phyloP scores from a whole-genome alignment of 1,284 basidiomycete species.

The Cryptococcus wingfieldii region DNA sequence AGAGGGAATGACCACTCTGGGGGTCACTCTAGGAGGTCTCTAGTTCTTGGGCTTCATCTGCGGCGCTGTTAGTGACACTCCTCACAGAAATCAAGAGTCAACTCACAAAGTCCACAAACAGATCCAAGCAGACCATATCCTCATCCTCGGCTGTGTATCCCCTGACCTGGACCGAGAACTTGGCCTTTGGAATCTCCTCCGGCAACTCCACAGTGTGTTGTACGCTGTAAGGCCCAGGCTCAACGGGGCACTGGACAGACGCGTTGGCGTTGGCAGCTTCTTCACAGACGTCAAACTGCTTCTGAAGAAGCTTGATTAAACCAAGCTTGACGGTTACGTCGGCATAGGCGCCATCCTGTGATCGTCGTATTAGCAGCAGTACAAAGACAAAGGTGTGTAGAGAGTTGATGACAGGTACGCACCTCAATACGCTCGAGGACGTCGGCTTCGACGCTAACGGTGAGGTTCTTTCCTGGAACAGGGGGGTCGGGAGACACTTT shows the following conservation, averaged over 20 bases:
- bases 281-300: constrained; percentile 79
- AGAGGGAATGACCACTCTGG: too few relatives aligned
- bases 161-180: constrained; percentile 69
- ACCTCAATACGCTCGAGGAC: constrained; percentile 66
- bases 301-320: constrained; percentile 73
- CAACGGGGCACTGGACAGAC: constrained; percentile 52
- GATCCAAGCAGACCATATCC: constrained; percentile 72
- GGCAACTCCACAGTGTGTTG: constrained; percentile 76
- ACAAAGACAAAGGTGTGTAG: neutral
- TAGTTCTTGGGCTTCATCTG: too few relatives aligned
- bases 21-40: too few relatives aligned
- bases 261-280: constrained; percentile 58
- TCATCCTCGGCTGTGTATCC: constrained; percentile 76
- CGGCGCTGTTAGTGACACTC: too few relatives aligned
- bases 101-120: constrained; percentile 60
- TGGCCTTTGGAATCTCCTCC: constrained; percentile 84
- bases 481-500: constrained; percentile 74
- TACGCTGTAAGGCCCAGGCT: constrained; percentile 65
- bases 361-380: too few relatives aligned
- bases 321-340: constrained; percentile 86
- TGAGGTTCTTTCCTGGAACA: constrained; percentile 72
- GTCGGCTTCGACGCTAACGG: constrained; percentile 66
- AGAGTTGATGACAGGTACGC: constrained; percentile 16
- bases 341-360: constrained; percentile 81
- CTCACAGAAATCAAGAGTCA: neutral